Evolutionary conservation across 352 stramenopile species (phyloP), one percentile per base, ranked within the genome.

Genomic region (Phytophthora pisi): DNA sequence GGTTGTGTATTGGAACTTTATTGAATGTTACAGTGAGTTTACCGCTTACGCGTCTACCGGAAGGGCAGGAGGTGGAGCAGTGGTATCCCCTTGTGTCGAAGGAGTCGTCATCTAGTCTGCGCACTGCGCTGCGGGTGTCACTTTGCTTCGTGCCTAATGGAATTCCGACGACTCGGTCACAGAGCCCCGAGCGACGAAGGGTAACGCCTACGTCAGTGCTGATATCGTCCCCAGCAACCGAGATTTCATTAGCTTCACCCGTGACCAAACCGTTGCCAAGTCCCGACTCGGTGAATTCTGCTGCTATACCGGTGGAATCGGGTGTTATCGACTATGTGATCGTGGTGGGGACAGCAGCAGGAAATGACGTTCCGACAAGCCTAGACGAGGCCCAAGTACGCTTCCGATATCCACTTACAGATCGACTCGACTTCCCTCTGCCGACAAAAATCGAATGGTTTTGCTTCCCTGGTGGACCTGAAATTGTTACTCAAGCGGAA

Each of bases 391-490:
- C 85, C 31, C 53, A 80, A 4, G 67, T 96, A 24, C 71, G 84
- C 5, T 89, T 89, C 36, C 74, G 84, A 2, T 95, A 89, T 52
- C 88, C 88, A n/a, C 31, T 20, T 0, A 63, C 56, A 2, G 85
- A 95, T 60, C 75, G 82, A 6, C 72, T 53, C 5, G 65, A 82
- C 16, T 95, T 92, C 62, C 80, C 86, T 5, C 54, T 95, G 18
- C 88, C 88, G 1, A 96, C 86, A 1, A 96, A 96, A 70, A 88
- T 96, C 51, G 88, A 96, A 66, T 96, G 88, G 88, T 96, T 96
- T 66, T 96, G 88, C 58, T 95, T 95, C 47, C 87, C 88, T 1
- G 74, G 74, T 23, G 88, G 88, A 6, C 75, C 81, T 0, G 84
- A 96, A 70, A 69, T 89, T 24, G 55, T 91, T 5, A 64, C 67